Evolutionary conservation across 2,329 filamentous ascomycete genomes (phyloP), one percentile per base, ranked within the genome.

Genomic region (Scedosporium aurantiacum): DNA sequence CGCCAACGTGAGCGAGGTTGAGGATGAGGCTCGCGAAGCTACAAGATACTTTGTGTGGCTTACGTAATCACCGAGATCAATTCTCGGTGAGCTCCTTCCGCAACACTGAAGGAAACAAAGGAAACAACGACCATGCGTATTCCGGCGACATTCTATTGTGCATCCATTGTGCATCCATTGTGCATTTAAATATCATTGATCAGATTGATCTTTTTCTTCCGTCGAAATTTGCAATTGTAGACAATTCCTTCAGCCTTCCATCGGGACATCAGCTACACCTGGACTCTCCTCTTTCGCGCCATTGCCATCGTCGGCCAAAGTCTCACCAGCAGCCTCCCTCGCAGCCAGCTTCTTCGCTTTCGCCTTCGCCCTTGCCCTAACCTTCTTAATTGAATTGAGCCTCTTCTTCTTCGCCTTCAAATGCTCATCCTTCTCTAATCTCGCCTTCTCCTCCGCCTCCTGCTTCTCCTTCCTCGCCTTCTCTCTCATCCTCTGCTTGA

Each of bases 351-450:
- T 85, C 72, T 76, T 75, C 66, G 79, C 79, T 68, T 77, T 82
- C 64, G 79, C 81, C 71, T 86, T 86, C 52, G 78, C 76, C 67
- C 79, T 78, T 67, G 78, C 76, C 70, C 82, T 81, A 63, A 85
- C 66, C 73, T 86, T 85, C 74, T 82, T 85, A 66, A 79, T 70
- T 62, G 81, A 72, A 66, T 87, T 87, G 64, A 84, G 68, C 65
- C 82, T 76, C 72, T 84, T 84, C 74, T 84, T 84, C 76, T 84
- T 84, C 62, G 82, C 80, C 66, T 72, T 75, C 45, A 82, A 66
- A 57, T 77, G 73, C 65, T 80, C 76, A 67, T 82, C 80, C 68
- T 79, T 83, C 6, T 70, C 71, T 63, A 74, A 64, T 45, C 68
- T 66, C 47, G 72, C 67, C 63, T 70, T 74, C 66, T 71, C 73